phyloP scores from a whole-genome alignment of 2,329 filamentous ascomycete genomes.

The Clarireedia sp. region DNA sequence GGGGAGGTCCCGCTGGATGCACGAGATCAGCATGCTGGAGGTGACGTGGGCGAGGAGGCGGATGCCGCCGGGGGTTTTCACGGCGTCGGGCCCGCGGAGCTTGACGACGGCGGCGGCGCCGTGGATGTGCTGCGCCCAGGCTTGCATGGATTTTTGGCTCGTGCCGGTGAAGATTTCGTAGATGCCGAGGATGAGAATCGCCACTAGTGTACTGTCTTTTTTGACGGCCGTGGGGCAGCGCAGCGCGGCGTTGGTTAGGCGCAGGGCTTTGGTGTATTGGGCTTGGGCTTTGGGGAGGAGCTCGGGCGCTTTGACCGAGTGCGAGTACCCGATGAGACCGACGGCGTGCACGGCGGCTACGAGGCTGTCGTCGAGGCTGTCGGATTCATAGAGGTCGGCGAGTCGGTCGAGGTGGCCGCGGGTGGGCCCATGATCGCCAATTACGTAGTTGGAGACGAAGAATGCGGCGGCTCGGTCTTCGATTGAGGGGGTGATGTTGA shows the following conservation, averaged over 20 bases:
- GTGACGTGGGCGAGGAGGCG: conserved; percentile 48
- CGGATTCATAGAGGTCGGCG: conserved; percentile 39
- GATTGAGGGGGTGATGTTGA: conserved; percentile 25
- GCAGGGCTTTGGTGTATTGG: conserved; percentile 44
- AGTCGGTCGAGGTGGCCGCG: conserved; percentile 47
- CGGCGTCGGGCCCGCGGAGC: conserved; percentile 41
- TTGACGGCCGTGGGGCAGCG: conserved; percentile 37
- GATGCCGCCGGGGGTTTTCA: conserved; percentile 38
- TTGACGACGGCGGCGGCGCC: conserved; percentile 44
- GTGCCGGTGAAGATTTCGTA: conserved; percentile 46
- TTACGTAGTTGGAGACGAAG: conserved; percentile 26
- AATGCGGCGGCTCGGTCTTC: conserved; percentile 23
- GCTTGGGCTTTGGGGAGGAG: conserved; percentile 41
- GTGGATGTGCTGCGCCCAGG: conserved; percentile 46
- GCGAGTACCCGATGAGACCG: conserved; percentile 44
- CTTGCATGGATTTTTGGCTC: conserved; percentile 38
- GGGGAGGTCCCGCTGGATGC: conserved; percentile 41
- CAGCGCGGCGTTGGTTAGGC: conserved; percentile 44
- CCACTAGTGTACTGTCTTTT: conserved; percentile 47
- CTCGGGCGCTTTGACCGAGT: conserved; percentile 29
- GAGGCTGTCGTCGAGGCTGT: conserved; percentile 37
- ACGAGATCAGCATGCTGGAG: conserved; percentile 43
- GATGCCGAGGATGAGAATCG: conserved; percentile 45
- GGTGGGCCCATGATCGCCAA: conserved; percentile 32
- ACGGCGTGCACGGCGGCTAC: conserved; percentile 45